Percentiles rank a stretch among this genome's conserved stretches.
phyloP scores from a whole-genome alignment of 805 yeast genomes.

The Metschnikowia dekortorum region DNA sequence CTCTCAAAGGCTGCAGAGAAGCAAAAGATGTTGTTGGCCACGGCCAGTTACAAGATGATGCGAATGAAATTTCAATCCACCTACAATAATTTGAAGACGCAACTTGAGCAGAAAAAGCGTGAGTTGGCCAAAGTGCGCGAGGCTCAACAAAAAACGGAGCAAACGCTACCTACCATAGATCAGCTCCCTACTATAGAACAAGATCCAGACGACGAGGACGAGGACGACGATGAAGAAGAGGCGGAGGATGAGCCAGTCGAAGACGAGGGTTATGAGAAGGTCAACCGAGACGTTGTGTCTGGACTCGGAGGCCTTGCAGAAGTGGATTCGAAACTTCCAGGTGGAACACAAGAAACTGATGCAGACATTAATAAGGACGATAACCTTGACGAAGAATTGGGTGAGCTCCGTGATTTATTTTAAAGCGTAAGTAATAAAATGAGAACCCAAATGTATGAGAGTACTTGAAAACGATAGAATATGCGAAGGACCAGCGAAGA shows the following conservation, averaged over 20 bases:
- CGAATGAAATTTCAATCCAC: conserved; percentile 81
- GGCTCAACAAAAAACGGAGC: conserved; percentile 12
- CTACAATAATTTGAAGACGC: conserved; percentile 70
- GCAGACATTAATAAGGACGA: conserved; percentile 23
- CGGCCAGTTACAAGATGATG: conserved; percentile 79
- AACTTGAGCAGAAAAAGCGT: conserved; percentile 63
- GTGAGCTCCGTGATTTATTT: conserved; percentile 28
- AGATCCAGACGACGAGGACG: conserved; percentile 5
- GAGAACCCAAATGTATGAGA: background rate
- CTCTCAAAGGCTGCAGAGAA: conserved; percentile 70
- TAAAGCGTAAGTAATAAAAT: background rate
- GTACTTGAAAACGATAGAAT: background rate
- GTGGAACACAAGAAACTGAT: conserved; percentile 22
- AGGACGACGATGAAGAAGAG: conserved; percentile 10
- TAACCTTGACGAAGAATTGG: conserved; percentile 31
- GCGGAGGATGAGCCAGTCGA: conserved; percentile 8
- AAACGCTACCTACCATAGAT: background rate
- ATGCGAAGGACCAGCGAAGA: background rate
- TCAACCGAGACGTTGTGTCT: conserved; percentile 1
- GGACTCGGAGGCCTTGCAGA: conserved; percentile 15
- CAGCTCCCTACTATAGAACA: background rate
- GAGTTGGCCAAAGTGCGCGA: conserved; percentile 18
- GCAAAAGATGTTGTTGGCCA: conserved; percentile 66
- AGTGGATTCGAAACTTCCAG: background rate
- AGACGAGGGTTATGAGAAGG: conserved; percentile 5